Base-by-base conservation (phyloP, 805 yeast genomes). In the Blastobotrys chiropterorum region DNA sequence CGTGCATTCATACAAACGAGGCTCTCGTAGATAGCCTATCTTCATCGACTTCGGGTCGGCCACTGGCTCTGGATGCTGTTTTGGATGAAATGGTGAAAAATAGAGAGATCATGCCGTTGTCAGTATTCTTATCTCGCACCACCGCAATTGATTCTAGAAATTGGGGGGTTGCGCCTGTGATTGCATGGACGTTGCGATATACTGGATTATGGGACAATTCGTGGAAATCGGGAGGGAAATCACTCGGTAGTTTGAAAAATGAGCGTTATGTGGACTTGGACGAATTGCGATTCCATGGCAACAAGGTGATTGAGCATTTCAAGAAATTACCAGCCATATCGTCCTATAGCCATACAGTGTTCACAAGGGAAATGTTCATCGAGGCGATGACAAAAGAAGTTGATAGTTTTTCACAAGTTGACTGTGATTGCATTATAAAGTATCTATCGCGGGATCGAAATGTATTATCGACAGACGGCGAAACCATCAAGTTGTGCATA, bases 41-140 rank as follows among this genome's bases (percentile, higher is more conserved):
- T 7, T 65, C 63, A 40, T 58, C 65, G 2, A 41, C 51, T 16
- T 57, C 58, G 51, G 70, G 71, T 13, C 48, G 50, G 15, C 71
- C 71, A 6, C 47, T 67, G 47, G 62, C 68, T 3, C 55, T 68
- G 16, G 59, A 63, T 45, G 50, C 51, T 2, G 71, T 66, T 4
- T 6, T 67, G 7, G 67, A 64, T 44, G 58, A 56, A 20, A 52
- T 66, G 58, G 67, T 67, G 2, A 54, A 50, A 6, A 59, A 58
- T 21, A 49, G 54, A 17, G 42, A 53, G 20, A 43, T 66, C 38
- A 44, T 62, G 26, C 71, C 71, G 13, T 44, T 58, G 14, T 17
- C 52, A n/a, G n/a, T 44, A 45, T 65, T 58, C 55, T 26, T 39
- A 14, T 17, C 50, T 11, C 22, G 39, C n/a, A 20, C 44, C 6